Percentiles rank a stretch among this genome's conserved stretches.
phyloP scores from a whole-genome alignment of 2,329 filamentous ascomycete species.

The Didymella arachidicola region DNA sequence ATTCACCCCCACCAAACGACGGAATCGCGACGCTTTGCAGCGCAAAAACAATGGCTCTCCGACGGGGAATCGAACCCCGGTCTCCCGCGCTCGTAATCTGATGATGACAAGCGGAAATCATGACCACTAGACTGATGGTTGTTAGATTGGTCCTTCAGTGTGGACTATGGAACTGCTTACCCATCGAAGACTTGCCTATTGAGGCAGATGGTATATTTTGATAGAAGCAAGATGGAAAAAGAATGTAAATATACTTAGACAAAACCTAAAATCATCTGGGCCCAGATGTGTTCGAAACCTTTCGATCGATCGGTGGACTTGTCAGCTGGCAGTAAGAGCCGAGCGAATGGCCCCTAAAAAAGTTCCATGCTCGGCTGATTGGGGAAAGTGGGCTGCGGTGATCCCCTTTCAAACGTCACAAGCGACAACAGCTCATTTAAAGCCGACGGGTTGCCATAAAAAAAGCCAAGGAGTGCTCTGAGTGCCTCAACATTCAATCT shows the following conservation, averaged over 20 bases:
- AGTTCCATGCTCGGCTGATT: not conserved
- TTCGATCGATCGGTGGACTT: too few relatives aligned
- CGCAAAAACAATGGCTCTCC: not conserved
- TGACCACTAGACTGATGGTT: conserved; percentile 18
- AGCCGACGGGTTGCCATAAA: not conserved
- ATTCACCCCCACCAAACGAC: not conserved
- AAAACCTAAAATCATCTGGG: too few relatives aligned
- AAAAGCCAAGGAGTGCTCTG: not conserved
- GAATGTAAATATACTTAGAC: too few relatives aligned
- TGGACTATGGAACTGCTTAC: too few relatives aligned
- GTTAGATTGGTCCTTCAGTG: too few relatives aligned
- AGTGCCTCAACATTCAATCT: not conserved
- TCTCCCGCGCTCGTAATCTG: conserved; percentile 3
- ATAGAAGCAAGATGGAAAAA: accelerated
- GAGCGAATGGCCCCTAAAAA: not conserved
- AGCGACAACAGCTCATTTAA: not conserved
- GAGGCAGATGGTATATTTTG: too few relatives aligned
- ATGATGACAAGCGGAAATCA: conserved; percentile 22
- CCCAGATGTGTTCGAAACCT: too few relatives aligned
- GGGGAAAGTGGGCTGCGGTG: not conserved
- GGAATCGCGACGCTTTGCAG: too few relatives aligned
- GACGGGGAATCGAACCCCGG: conserved; percentile 8
- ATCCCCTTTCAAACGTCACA: not conserved
- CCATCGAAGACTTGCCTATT: too few relatives aligned
- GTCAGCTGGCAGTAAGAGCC: too few relatives aligned